A percentile compares a stretch with the other conserved stretches of the same genome.
Conservation (phyloP, 495 filamentous ascomycete genomes). For the Penicillium parvum region DNA sequence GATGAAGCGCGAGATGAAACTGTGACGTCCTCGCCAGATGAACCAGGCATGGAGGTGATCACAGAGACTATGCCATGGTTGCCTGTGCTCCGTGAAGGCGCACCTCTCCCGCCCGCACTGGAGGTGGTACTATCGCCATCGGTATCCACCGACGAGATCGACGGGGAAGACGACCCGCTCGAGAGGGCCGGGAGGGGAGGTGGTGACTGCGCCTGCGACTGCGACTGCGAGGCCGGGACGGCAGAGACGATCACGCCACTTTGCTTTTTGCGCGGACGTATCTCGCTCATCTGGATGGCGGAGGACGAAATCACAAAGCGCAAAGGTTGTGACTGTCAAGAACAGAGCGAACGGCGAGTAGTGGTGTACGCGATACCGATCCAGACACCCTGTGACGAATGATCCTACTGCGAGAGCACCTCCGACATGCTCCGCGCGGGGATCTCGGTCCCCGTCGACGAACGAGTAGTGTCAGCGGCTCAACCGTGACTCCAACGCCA, state of each 20-base stretch:
- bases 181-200: constrained; percentile 15
- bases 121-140: no score
- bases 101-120: not conserved
- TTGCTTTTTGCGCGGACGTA: constrained; percentile 8
- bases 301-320: not conserved
- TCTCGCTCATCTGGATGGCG: not conserved
- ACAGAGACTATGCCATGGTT: constrained; percentile 22
- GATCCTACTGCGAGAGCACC: no score
- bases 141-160: constrained; percentile 24
- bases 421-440: constrained; percentile 28
- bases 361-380: no score
- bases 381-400: no score
- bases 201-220: no score
- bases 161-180: constrained; percentile 20
- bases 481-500: no score
- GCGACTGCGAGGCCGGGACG: constrained; percentile 10
- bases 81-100: no score
- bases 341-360: not conserved
- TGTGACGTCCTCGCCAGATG: not conserved
- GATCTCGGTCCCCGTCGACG: no score
- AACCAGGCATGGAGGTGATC: constrained; percentile 4
- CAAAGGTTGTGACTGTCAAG: not conserved
- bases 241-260: constrained; percentile 13
- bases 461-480: no score
- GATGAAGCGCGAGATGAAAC: constrained; percentile 15